Conservation (phyloP, 2,329 filamentous ascomycete genomes). For the Penicillium sp. region DNA sequence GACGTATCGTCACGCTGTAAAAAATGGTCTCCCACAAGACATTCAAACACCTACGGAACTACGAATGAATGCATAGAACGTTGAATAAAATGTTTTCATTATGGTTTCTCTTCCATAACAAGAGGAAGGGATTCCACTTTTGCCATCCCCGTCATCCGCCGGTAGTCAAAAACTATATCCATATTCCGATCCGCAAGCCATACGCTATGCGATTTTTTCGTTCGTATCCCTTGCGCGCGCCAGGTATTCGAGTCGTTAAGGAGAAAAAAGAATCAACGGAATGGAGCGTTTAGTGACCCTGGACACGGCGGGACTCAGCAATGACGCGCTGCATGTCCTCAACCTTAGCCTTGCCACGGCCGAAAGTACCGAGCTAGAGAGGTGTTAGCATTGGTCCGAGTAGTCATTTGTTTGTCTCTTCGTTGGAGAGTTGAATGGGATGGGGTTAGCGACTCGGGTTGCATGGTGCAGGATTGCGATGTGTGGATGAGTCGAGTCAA, state of each 20-base stretch:
- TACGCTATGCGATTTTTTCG: constrained; percentile 21
- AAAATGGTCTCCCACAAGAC: too few relatives aligned
- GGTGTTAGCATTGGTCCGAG: constrained; percentile 18
- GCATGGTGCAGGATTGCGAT: background rate
- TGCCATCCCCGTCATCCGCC: constrained; percentile 28
- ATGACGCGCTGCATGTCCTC: constrained; percentile 98
- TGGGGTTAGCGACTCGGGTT: background rate
- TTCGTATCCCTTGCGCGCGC: constrained; percentile 24
- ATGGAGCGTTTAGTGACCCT: constrained; percentile 58
- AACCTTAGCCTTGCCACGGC: constrained; percentile 98
- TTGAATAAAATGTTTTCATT: constrained; percentile 30
- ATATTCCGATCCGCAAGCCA: constrained; percentile 26
- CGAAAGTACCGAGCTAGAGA: constrained; percentile 88
- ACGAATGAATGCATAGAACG: constrained; percentile 5
- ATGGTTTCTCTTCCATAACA: constrained; percentile 26
- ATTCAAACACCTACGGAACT: background rate
- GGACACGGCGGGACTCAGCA: constrained; percentile 80
- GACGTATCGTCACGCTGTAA: too few relatives aligned
- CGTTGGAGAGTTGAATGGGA: background rate
- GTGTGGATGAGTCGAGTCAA: background rate
- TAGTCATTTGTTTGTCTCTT: background rate
- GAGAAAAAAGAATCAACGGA: constrained; percentile 22
- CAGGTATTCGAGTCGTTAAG: constrained; percentile 27
- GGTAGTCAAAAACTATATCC: constrained; percentile 18
- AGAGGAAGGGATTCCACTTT: constrained; percentile 26